Evolutionary conservation across 1,284 basidiomycete genomes (phyloP).

Genomic region (Naganishia sp.): DNA sequence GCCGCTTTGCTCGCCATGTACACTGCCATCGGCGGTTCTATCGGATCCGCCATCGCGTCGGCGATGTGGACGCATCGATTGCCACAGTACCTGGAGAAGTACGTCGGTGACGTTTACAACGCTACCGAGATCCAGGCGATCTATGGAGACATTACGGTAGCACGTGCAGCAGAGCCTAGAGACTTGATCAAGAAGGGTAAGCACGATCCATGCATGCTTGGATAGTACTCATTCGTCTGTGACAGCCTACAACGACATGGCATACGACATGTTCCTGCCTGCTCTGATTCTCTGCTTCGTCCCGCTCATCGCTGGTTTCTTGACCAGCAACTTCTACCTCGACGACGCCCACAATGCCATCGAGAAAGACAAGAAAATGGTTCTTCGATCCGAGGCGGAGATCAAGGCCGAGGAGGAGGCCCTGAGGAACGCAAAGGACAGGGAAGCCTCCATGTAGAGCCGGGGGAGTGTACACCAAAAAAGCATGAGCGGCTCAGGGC

Average conservation of each 20-base stretch:
- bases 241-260: slow-evolving; percentile 42
- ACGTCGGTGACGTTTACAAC: slow-evolving; percentile 39
- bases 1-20: slow-evolving; percentile 52
- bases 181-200: slow-evolving; percentile 40
- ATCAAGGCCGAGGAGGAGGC: slow-evolving; percentile 27
- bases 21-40: slow-evolving; percentile 52
- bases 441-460: slow-evolving; percentile 6
- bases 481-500: too few species aligned
- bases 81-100: slow-evolving; percentile 35
- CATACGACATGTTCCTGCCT: slow-evolving; percentile 39
- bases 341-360: slow-evolving; percentile 43
- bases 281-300: slow-evolving; percentile 39
- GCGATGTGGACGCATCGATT: slow-evolving; percentile 49
- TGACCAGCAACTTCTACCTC: slow-evolving; percentile 42
- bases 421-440: slow-evolving; percentile 13
- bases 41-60: slow-evolving; percentile 47
- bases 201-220: not conserved
- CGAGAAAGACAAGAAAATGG: slow-evolving; percentile 40
- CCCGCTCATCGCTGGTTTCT: slow-evolving; percentile 40
- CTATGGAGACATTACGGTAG: slow-evolving; percentile 42
- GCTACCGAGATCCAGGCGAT: slow-evolving; percentile 43
- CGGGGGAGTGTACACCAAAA: too few species aligned
- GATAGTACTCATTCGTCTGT: not conserved
- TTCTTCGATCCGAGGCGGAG: slow-evolving; percentile 32
- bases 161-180: slow-evolving; percentile 41